Evolutionary conservation across 805 yeast species (phyloP).

Genomic region (Ogataea angusta): DNA sequence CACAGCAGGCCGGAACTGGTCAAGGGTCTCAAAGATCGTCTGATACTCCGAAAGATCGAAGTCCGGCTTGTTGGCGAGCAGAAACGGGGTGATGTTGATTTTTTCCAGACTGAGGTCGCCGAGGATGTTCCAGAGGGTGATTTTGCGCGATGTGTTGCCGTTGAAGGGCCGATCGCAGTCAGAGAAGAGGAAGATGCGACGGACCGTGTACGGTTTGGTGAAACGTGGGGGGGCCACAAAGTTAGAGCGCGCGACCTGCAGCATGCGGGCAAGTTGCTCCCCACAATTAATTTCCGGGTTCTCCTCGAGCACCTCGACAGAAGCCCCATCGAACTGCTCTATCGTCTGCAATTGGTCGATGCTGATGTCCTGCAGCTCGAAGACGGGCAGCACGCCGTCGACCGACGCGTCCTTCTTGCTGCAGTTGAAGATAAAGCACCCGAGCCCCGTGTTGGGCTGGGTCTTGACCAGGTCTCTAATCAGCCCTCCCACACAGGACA

Average conservation of each 20-base stretch:
- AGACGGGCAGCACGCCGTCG: conserved; percentile 45
- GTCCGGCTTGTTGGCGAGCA: conserved; percentile 38
- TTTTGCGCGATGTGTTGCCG: conserved; percentile 38
- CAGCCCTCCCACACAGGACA: conserved; percentile 57
- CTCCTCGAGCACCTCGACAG: conserved; percentile 35
- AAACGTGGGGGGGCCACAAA: conserved; percentile 40
- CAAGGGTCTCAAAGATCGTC: conserved; percentile 16
- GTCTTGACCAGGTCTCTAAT: conserved; percentile 64
- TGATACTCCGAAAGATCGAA: conserved; percentile 49
- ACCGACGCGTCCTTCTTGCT: conserved; percentile 13
- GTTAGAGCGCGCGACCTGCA: conserved; percentile 54
- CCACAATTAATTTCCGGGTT: conserved; percentile 25
- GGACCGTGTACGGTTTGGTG: conserved; percentile 47
- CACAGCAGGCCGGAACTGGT: conserved; percentile 33
- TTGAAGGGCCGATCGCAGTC: conserved; percentile 68
- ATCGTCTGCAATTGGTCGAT: conserved; percentile 54
- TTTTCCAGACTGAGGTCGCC: conserved; percentile 55
- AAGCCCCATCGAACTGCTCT: conserved; percentile 27
- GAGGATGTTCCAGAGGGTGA: conserved; percentile 52
- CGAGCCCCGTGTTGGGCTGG: conserved; percentile 68
- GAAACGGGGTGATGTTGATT: conserved; percentile 61
- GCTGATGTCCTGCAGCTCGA: conserved; percentile 54
- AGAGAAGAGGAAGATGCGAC: conserved; percentile 68
- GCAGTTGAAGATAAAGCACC: conserved; percentile 62
- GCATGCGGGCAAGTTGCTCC: conserved; percentile 39